phyloP scores from a whole-genome alignment of 2,329 filamentous ascomycete genomes.

The Penicillium sp. region DNA sequence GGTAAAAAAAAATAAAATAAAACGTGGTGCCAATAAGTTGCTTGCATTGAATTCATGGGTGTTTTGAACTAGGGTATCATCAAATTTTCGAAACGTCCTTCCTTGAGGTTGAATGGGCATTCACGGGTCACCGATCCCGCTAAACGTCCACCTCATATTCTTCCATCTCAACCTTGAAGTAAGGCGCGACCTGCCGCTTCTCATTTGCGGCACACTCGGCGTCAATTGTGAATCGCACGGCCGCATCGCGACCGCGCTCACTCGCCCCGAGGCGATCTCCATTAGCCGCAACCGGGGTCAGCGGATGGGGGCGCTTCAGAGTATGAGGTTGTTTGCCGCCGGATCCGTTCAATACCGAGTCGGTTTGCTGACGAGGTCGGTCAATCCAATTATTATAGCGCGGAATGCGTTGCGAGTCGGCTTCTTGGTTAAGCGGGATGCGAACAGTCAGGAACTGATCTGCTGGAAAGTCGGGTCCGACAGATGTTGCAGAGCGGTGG shows the following conservation, averaged over 20 bases:
- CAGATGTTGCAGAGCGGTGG: conserved; percentile 72
- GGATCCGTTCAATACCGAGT: conserved; percentile 11
- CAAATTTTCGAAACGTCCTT: not conserved
- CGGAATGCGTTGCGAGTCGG: conserved; percentile 64
- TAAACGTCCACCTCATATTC: conserved; percentile 55
- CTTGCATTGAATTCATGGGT: not conserved
- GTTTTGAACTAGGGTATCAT: conserved; percentile 2
- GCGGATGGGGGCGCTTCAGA: conserved; percentile 33
- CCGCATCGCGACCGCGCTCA: conserved; percentile 64
- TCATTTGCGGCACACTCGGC: conserved; percentile 75
- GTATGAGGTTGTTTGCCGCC: conserved; percentile 18
- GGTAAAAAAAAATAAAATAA: not conserved
- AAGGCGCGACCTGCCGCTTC: conserved; percentile 67
- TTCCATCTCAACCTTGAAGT: conserved; percentile 77
- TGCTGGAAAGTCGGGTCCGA: conserved; percentile 73
- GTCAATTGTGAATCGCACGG: conserved; percentile 88
- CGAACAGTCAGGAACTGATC: conserved; percentile 84
- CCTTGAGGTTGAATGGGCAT: not conserved
- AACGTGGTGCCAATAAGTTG: not conserved
- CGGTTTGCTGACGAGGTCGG: conserved; percentile 27
- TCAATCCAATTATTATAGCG: conserved; percentile 65
- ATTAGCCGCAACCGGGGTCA: conserved; percentile 52
- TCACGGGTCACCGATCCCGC: not conserved
- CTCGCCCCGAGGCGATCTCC: conserved; percentile 50
- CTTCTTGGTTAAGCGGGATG: conserved; percentile 82